Evolutionary conservation across 495 filamentous ascomycete species (phyloP).

Genomic region (Tetracladium setigerum): DNA sequence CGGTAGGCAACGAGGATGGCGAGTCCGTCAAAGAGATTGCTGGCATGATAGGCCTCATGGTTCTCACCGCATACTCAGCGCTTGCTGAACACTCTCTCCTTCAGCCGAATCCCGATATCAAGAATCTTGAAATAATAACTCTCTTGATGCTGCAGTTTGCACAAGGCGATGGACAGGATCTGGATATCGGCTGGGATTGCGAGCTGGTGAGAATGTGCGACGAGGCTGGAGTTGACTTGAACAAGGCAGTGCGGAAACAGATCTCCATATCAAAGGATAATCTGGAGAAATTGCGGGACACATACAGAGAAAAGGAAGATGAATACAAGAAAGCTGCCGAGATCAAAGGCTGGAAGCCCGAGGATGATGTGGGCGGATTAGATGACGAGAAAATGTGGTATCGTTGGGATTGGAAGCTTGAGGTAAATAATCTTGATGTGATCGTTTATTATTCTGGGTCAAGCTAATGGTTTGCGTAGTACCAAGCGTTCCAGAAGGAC

Average conservation of each 20-base stretch:
- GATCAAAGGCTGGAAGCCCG: background rate
- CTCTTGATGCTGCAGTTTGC: conserved; percentile 18
- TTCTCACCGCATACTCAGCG: conserved; percentile 24
- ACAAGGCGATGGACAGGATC: background rate
- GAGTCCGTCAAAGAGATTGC: conserved; percentile 12
- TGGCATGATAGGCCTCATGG: conserved; percentile 22
- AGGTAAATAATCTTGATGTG: conserved; percentile 8
- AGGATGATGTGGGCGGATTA: background rate
- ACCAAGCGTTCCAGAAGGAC: conserved; percentile 2
- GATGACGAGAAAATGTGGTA: background rate
- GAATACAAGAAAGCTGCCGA: conserved; percentile 1
- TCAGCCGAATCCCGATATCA: conserved; percentile 25
- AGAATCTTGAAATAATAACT: conserved; percentile 28
- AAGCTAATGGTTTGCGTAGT: conserved; percentile 2
- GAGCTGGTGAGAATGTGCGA: conserved; percentile 1
- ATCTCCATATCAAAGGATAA: conserved; percentile 1
- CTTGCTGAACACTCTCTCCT: conserved; percentile 24
- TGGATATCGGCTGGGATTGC: conserved; percentile 2
- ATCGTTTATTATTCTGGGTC: background rate
- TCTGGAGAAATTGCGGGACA: background rate
- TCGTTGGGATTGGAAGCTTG: conserved; percentile 6
- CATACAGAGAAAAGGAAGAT: background rate
- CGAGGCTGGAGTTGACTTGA: conserved; percentile 4
- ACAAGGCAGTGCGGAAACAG: conserved; percentile 2
- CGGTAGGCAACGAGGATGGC: conserved; percentile 19